Conservation (phyloP, 2,329 filamentous ascomycete genomes). For the Verticillium zaregamsianum region DNA sequence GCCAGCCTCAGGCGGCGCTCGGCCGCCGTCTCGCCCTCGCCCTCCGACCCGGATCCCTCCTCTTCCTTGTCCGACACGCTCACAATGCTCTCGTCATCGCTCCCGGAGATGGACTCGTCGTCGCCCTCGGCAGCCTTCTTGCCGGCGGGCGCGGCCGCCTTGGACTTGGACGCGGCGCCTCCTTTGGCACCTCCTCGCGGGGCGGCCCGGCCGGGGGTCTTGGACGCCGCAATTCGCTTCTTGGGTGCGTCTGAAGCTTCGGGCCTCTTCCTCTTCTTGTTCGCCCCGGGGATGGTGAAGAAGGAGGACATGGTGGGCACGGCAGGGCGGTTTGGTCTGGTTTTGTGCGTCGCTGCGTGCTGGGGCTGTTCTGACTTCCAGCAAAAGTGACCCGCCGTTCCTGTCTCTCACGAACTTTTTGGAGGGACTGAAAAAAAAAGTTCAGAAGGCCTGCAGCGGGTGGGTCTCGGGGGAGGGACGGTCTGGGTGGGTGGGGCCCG, state of each 20-base stretch:
- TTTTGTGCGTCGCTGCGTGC: conserved; percentile 9
- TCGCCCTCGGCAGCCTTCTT: conserved; percentile 41
- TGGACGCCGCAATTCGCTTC: conserved; percentile 52
- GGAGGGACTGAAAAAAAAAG: conserved; percentile 27
- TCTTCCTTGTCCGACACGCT: conserved; percentile 39
- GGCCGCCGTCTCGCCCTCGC: conserved; percentile 81
- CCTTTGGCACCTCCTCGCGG: conserved; percentile 32
- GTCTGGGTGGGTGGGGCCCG: conserved; percentile 18
- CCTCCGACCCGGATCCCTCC: conserved; percentile 47
- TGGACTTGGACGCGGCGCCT: conserved; percentile 21
- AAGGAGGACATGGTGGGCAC: conserved; percentile 78
- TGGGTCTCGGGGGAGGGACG: conserved; percentile 15
- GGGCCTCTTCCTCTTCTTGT: conserved; percentile 83
- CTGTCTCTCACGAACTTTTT: conserved; percentile 10
- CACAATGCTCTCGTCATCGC: conserved; percentile 57
- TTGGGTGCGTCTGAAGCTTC: conserved; percentile 51
- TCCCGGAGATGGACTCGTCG: conserved; percentile 82
- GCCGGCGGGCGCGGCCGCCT: conserved; percentile 24
- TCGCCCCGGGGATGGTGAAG: conserved; percentile 82
- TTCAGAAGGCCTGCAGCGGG: neutral
- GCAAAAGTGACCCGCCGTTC: conserved; percentile 19
- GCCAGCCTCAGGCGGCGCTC: conserved; percentile 83
- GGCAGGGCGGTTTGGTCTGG: conserved; percentile 2
- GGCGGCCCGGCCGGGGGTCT: conserved; percentile 30
- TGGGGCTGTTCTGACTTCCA: conserved; percentile 7